Percentiles rank a stretch among this genome's conserved stretches.
phyloP scores from a whole-genome alignment of 371 early-diverging fungal genomes.

The Mortierella sp. region DNA sequence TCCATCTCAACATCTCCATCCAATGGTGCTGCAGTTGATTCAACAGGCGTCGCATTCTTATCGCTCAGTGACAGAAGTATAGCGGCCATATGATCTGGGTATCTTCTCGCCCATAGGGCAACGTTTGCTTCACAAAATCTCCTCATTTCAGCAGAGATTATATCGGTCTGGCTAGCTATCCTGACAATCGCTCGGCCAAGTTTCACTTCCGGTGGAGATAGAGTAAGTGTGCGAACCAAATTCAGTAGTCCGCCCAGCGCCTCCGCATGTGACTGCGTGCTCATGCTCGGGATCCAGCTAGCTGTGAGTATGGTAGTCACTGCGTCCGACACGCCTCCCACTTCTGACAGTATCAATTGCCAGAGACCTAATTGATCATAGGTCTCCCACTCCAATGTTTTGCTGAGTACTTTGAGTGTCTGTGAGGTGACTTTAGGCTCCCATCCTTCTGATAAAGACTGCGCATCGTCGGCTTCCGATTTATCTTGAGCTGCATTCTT shows the following conservation, averaged over 20 bases:
- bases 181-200: slow-evolving; percentile 35
- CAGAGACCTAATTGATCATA: slow-evolving; percentile 51
- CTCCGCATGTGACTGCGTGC: slow-evolving; percentile 15
- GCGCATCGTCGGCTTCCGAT: slow-evolving; percentile 1
- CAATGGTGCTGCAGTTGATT: background rate
- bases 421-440: slow-evolving; percentile 24
- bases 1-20: slow-evolving; percentile 28
- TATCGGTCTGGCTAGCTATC: slow-evolving; percentile 25
- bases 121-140: slow-evolving; percentile 30
- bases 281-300: slow-evolving; percentile 39
- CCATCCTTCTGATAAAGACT: slow-evolving; percentile 12
- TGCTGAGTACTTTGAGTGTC: slow-evolving; percentile 19
- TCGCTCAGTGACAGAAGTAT: slow-evolving; percentile 43
- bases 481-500: slow-evolving; percentile 10
- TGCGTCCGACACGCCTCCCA: slow-evolving; percentile 37
- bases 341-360: slow-evolving; percentile 44
- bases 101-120: slow-evolving; percentile 28
- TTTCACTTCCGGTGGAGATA: slow-evolving; percentile 28
- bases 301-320: slow-evolving; percentile 26
- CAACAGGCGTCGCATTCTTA: slow-evolving; percentile 29
- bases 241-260: slow-evolving; percentile 42
- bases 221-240: slow-evolving; percentile 31
- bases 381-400: slow-evolving; percentile 44
- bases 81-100: slow-evolving; percentile 37
- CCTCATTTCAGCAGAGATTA: slow-evolving; percentile 40